Conservation (phyloP, 2,329 filamentous ascomycete species). For the Ophiostoma ulmi region DNA sequence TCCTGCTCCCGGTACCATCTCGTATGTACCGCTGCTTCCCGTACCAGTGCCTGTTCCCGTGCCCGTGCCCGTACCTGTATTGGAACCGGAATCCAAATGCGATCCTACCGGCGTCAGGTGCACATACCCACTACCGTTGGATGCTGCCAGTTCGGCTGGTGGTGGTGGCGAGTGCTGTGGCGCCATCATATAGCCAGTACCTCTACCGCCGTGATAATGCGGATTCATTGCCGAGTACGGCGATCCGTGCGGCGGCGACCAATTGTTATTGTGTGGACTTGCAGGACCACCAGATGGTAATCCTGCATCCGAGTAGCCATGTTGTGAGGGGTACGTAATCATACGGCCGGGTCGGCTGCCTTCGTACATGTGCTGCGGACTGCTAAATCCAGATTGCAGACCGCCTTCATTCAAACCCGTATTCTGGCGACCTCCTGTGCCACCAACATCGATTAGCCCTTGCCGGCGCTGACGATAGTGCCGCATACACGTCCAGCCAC, state of each 20-base stretch:
- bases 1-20: slow-evolving; percentile 2
- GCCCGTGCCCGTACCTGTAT: slow-evolving; percentile 18
- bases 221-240: slow-evolving; percentile 18
- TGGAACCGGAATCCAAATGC: slow-evolving; percentile 5
- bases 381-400: neutral
- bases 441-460: neutral
- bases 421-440: slow-evolving; percentile 1
- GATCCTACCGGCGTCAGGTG: slow-evolving; percentile 15
- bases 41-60: slow-evolving; percentile 20
- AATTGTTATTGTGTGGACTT: neutral
- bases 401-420: slow-evolving; percentile 14
- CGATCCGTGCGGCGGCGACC: slow-evolving; percentile 19
- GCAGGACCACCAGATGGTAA: slow-evolving; percentile 12
- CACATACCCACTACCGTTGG: slow-evolving; percentile 18
- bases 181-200: neutral
- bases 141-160: slow-evolving; percentile 19
- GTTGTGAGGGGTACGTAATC: slow-evolving; percentile 18
- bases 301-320: slow-evolving; percentile 16
- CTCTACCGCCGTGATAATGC: slow-evolving; percentile 8
- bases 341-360: slow-evolving; percentile 1
- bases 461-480: neutral
- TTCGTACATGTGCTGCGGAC: neutral
- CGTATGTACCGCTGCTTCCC: slow-evolving; percentile 20
- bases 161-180: neutral
- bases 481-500: slow-evolving; percentile 13